These are phyloP conservation scores for Tausonia pullulans DNA, from an alignment of 1,284 basidiomycete genomes.

Conservation along the genomic window DNA sequence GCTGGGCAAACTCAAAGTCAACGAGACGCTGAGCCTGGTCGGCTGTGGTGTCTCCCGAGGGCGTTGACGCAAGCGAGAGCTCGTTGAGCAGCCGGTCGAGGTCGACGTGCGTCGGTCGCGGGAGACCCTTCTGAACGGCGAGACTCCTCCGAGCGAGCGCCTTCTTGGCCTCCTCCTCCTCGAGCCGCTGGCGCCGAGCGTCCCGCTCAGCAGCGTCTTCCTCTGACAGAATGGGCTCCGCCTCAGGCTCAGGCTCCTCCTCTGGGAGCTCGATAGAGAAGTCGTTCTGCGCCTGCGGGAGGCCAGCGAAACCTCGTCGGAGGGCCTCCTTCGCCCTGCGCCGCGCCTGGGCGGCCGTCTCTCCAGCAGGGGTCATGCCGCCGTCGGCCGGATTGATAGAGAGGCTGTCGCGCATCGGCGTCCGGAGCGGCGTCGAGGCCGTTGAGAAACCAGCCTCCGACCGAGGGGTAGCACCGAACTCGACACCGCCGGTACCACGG, in stretches of 20 bases:
- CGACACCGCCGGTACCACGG: constrained; percentile 37
- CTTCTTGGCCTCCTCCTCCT: constrained; percentile 66
- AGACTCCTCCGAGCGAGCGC: constrained; percentile 69
- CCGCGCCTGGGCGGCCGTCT: constrained; percentile 65
- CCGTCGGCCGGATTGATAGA: constrained; percentile 65
- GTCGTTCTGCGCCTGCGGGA: constrained; percentile 94
- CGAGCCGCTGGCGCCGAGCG: constrained; percentile 53
- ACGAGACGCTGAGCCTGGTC: constrained; percentile 53
- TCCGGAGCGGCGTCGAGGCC: constrained; percentile 66
- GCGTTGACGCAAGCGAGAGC: constrained; percentile 33
- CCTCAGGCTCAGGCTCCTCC: constrained; percentile 43
- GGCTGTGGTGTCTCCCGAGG: constrained; percentile 39
- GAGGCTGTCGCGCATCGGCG: constrained; percentile 81
- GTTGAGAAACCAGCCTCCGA: constrained; percentile 35
- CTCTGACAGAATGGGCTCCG: constrained; percentile 42
- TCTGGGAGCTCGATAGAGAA: constrained; percentile 90
- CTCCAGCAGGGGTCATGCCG: constrained; percentile 44
- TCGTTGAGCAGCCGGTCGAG: constrained; percentile 50
- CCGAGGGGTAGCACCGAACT: constrained; percentile 50
- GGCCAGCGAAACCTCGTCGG: constrained; percentile 64
- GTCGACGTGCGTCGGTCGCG: constrained; percentile 77
- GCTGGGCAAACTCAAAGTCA: constrained; percentile 62
- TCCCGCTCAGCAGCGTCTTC: constrained; percentile 93
- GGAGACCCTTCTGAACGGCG: constrained; percentile 70
- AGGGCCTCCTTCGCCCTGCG: constrained; percentile 52